Percentiles rank a stretch among this genome's conserved stretches.
Evolutionary conservation across 306 rosid genomes (phyloP).

Genomic region (Sindora glabra): DNA sequence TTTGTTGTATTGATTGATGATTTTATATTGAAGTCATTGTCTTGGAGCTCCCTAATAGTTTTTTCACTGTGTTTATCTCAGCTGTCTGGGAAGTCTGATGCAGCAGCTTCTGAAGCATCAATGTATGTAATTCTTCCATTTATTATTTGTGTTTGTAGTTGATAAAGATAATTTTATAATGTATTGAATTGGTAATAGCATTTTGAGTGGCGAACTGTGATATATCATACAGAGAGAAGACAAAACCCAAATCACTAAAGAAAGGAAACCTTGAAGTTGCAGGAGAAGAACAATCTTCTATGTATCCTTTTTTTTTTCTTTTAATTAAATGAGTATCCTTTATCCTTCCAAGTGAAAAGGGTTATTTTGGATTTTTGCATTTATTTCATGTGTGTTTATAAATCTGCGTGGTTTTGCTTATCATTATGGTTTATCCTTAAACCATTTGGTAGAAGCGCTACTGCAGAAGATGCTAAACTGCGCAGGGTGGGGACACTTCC

Average conservation of each 20-base stretch:
- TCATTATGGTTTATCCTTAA: conserved; percentile 40
- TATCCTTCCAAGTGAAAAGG: conserved; percentile 6
- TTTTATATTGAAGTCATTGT: neutral
- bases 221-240: conserved; percentile 59
- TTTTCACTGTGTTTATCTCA: conserved; percentile 35
- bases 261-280: conserved; percentile 38
- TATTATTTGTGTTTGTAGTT: conserved; percentile 1
- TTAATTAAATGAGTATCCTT: no score
- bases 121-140: conserved; percentile 42
- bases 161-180: neutral
- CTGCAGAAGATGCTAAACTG: conserved; percentile 55
- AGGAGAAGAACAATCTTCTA: conserved; percentile 55
- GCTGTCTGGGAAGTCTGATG: conserved; percentile 63
- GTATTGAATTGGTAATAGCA: neutral
- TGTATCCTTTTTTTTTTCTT: conserved; percentile 81
- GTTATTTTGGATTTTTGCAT: neutral
- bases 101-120: conserved; percentile 44
- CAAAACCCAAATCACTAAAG: conserved; percentile 32
- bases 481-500: conserved; percentile 65
- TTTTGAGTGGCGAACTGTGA: conserved; percentile 12
- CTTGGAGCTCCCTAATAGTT: conserved; percentile 28
- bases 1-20: neutral
- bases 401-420: neutral
- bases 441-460: conserved; percentile 43
- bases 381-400: neutral